Evolutionary conservation across 768 basidiomycete genomes (phyloP).

Genomic region (Hortiboletus flavorubellus): DNA sequence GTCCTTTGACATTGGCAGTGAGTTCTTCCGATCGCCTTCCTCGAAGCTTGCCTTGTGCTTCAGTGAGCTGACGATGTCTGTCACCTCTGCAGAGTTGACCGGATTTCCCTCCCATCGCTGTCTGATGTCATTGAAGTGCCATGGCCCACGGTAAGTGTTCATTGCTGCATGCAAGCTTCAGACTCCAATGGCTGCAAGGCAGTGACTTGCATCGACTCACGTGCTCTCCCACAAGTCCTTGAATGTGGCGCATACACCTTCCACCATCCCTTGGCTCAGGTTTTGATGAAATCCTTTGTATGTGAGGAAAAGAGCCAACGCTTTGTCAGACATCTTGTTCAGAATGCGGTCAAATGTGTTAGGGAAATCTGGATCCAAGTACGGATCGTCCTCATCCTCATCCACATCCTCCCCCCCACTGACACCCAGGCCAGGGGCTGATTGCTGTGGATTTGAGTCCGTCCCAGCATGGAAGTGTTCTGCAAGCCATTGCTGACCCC

Average conservation of each 20-base stretch:
- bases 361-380: neutral
- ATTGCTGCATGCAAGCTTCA: neutral
- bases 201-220: neutral
- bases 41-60: neutral
- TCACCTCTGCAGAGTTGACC: neutral
- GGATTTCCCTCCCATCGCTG: neutral
- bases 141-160: neutral
- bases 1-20: neutral
- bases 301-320: neutral
- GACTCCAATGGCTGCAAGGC: too few species aligned
- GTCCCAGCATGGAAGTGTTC: too few species aligned
- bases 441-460: too few species aligned
- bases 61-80: neutral
- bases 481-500: neutral
- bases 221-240: conserved; percentile 2
- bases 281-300: neutral
- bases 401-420: too few species aligned
- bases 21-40: neutral
- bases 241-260: conserved; percentile 3
- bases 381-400: neutral
- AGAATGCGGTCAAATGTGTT: neutral
- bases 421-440: too few species aligned
- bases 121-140: neutral
- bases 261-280: neutral
- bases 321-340: neutral